phyloP scores from a whole-genome alignment of 345 rosid species.

The Hibiscus tridactylites region DNA sequence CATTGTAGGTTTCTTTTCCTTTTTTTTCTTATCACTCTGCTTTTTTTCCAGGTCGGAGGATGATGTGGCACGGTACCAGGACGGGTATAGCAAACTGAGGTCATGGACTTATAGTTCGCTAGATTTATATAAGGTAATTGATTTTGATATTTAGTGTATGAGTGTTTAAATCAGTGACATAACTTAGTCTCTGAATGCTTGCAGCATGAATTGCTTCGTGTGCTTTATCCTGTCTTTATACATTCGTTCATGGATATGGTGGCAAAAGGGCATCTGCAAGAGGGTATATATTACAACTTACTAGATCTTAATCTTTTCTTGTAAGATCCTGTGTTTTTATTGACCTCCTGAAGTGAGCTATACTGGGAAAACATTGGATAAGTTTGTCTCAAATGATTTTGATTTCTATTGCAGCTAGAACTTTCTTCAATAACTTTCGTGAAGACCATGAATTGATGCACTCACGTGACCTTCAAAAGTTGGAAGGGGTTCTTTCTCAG shows the following conservation, averaged over 20 bases:
- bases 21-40: neutral
- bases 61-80: conserved; percentile 52
- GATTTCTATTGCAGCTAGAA: conserved; percentile 41
- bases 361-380: neutral
- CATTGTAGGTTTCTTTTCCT: neutral
- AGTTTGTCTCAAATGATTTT: neutral
- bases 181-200: conserved; percentile 13
- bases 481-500: conserved; percentile 90
- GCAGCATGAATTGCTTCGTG: conserved; percentile 94
- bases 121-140: conserved; percentile 72
- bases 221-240: conserved; percentile 90
- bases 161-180: neutral
- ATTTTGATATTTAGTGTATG: neutral
- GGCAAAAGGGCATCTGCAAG: conserved; percentile 70
- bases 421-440: conserved; percentile 65
- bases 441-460: conserved; percentile 88
- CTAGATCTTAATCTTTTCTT: neutral
- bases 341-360: neutral
- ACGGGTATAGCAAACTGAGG: conserved; percentile 75
- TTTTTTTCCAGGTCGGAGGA: conserved; percentile 46
- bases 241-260: conserved; percentile 94
- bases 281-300: conserved; percentile 36
- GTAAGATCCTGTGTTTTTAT: neutral
- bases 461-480: conserved; percentile 80
- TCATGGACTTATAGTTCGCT: conserved; percentile 76